Evolutionary conservation across 352 stramenopile genomes (phyloP).

Genomic region (Globisporangium alternatum): DNA sequence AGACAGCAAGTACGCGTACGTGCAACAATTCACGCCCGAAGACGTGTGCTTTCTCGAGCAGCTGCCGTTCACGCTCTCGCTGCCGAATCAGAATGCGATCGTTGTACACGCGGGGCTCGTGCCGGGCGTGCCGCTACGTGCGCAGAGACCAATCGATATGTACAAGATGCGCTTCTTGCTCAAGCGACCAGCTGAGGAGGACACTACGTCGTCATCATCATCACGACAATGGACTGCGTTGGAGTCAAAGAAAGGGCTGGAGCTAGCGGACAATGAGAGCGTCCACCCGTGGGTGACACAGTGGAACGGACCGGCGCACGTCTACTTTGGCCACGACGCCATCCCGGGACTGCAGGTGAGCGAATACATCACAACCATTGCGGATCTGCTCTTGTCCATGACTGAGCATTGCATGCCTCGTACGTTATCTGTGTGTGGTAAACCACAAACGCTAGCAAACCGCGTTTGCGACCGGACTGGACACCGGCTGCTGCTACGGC

Average conservation of each 20-base stretch:
- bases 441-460: constrained; percentile 46
- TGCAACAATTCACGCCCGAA: constrained; percentile 43
- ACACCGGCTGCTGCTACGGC: constrained; percentile 92
- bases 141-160: constrained; percentile 87
- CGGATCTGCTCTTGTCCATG: neutral
- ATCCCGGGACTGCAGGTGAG: constrained; percentile 72
- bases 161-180: constrained; percentile 91
- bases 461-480: constrained; percentile 86
- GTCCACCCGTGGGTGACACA: constrained; percentile 64
- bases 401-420: neutral
- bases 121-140: constrained; percentile 50
- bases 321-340: constrained; percentile 93
- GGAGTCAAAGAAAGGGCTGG: constrained; percentile 29
- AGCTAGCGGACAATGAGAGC: constrained; percentile 15
- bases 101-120: constrained; percentile 78
- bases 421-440: neutral
- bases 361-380: too few relatives aligned
- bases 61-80: constrained; percentile 70
- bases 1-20: constrained; percentile 61
- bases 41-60: constrained; percentile 72
- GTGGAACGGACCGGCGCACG: constrained; percentile 74
- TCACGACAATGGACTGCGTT: constrained; percentile 19
- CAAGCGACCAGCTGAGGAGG: constrained; percentile 21
- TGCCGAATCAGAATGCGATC: constrained; percentile 56
- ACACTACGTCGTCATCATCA: constrained; percentile 7